Evolutionary conservation across 2,329 filamentous ascomycete species (phyloP).

Genomic region (Neonectria coccinea): DNA sequence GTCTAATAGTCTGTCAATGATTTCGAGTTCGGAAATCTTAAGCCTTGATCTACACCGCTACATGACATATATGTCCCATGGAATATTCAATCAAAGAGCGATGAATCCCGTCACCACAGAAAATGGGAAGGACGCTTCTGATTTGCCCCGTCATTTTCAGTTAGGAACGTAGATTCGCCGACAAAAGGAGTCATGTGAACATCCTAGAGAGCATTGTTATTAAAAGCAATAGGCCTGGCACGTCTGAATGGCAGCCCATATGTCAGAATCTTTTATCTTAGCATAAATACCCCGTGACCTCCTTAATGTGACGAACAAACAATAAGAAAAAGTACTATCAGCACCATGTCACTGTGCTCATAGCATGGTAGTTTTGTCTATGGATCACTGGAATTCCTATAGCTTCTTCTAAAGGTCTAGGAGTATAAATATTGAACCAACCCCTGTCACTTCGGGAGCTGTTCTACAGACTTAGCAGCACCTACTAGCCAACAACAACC

Average conservation of each 20-base stretch:
- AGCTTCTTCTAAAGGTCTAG: neutral
- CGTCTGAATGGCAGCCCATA: too few species aligned
- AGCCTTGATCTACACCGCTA: neutral
- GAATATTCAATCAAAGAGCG: neutral
- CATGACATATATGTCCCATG: neutral
- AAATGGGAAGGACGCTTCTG: too few species aligned
- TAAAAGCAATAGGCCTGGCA: neutral
- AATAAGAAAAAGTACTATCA: neutral
- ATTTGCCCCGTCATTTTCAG: neutral
- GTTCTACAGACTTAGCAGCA: neutral
- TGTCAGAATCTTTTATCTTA: too few species aligned
- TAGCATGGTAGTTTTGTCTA: neutral
- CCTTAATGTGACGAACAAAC: neutral
- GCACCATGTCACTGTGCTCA: neutral
- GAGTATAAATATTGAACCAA: neutral
- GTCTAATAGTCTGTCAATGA: too few species aligned
- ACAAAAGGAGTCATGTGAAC: neutral
- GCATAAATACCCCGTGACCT: neutral
- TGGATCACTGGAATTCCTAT: neutral
- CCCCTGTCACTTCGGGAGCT: too few species aligned
- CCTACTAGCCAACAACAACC: too few species aligned
- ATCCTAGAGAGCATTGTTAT: neutral
- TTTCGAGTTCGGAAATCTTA: too few species aligned
- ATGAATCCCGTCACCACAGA: neutral
- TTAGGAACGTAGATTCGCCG: neutral